A percentile compares a stretch with the other conserved stretches of the same genome.
Conservation (phyloP, 257 asterid species). For the Solanum peruvianum region DNA sequence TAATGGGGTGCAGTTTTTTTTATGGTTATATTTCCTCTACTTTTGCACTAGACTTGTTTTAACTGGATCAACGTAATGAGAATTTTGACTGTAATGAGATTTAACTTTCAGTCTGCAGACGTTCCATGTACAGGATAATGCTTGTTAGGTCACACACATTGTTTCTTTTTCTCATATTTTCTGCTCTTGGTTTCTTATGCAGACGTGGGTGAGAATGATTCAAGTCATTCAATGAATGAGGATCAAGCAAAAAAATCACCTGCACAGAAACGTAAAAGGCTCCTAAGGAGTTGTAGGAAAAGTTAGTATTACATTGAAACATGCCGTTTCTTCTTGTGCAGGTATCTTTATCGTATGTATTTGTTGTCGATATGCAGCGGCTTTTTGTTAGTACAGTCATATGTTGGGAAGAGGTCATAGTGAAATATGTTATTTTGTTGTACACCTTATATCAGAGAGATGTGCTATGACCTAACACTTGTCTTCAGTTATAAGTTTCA, state of each 20-base stretch:
- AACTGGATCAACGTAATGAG: background rate
- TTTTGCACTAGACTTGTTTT: background rate
- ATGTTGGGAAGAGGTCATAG: background rate
- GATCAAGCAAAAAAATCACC: background rate
- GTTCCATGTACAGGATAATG: background rate
- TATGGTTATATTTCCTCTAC: background rate
- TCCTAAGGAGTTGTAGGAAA: slow-evolving; percentile 5
- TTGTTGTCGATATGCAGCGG: background rate
- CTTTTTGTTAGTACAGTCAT: background rate
- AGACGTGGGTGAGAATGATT: background rate
- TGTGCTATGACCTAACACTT: background rate
- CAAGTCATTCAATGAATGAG: background rate
- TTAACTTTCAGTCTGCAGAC: background rate
- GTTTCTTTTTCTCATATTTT: background rate
- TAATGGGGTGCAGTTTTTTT: background rate
- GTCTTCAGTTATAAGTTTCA: background rate
- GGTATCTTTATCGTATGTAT: background rate
- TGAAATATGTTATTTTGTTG: background rate
- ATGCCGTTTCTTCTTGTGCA: background rate
- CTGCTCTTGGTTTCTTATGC: background rate
- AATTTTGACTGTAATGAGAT: background rate
- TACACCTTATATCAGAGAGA: background rate
- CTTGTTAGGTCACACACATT: background rate
- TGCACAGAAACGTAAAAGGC: background rate
- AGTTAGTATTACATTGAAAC: background rate